Evolutionary conservation across 2,329 filamentous ascomycete genomes (phyloP), one percentile per base, ranked within the genome.

Genomic region (Hypoxylon sp.): DNA sequence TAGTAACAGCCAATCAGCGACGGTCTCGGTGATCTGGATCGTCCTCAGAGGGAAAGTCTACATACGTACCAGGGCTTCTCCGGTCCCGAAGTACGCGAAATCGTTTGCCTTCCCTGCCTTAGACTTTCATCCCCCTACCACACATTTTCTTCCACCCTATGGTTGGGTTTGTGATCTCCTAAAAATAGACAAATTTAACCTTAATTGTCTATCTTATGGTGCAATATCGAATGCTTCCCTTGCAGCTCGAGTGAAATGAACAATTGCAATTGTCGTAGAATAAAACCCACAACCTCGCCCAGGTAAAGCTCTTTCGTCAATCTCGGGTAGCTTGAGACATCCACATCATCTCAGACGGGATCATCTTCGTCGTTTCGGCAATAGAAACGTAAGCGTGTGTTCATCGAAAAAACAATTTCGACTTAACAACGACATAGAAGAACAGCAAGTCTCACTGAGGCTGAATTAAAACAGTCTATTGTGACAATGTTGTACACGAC

Each of bases 401-500:
- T 46, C 48, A 59, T 53, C 59, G 29, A 17, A 17, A 54, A 13
- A 33, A 47, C n/a, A 19, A 31, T 48, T 55, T 63, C 47, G 22
- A 39, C 50, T 24, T 39, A 24, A 19, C 50, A 55, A 63, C 37
- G 4, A n/a, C 17, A 19, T 22, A 8, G 17, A 44, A 67, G 11
- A 42, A 63, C 29, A 11, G 29, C 42, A 50, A n/a, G 29, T 59
- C 39, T 61, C 58, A 39, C 52, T 47, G 51, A 55, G 58, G 57
- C 26, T 58, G 46, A 62, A 61, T 48, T 11, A 67, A 72, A 67
- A 29, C 59, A 66, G 57, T 62, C 66, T 71, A 74, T 71, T 75
- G 69, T 67, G 48, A 74, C 69, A 75, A 59, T 75, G 69, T 75
- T 75, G 70, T 77, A 77, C 75, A 77, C 51, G 64, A 70, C 57